A percentile compares a stretch with the other conserved stretches of the same genome.
These are phyloP conservation scores for Leccinum pachyderme DNA, from an alignment of 1,284 basidiomycete species.

Conservation along the genomic window DNA sequence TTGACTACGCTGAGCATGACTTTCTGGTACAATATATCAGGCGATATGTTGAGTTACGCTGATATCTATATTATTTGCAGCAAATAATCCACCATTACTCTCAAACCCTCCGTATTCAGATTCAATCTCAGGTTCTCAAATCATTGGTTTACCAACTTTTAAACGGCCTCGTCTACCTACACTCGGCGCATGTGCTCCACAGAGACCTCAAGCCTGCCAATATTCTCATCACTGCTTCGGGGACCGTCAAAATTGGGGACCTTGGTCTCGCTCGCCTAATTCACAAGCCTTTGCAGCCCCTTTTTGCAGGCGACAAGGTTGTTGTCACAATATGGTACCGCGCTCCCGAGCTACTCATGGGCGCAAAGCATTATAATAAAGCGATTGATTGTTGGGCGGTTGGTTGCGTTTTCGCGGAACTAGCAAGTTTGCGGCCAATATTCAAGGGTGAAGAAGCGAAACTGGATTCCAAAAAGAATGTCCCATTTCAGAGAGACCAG, in stretches of 20 bases:
- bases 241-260: constrained; percentile 97
- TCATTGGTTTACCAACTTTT: constrained; percentile 95
- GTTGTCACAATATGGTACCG: constrained; percentile 99
- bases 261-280: constrained; percentile 90
- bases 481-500: constrained; percentile 95
- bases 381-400: constrained; percentile 96
- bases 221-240: constrained; percentile 88
- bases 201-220: constrained; percentile 99
- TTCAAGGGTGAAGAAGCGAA: constrained; percentile 99
- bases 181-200: constrained; percentile 93
- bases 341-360: constrained; percentile 91
- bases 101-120: constrained; percentile 77
- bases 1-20: constrained; percentile 98
- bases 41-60: neutral
- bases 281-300: constrained; percentile 80
- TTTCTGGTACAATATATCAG: constrained; percentile 63
- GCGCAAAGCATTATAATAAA: constrained; percentile 95
- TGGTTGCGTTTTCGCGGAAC: constrained; percentile 95
- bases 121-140: constrained; percentile 82
- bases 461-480: constrained; percentile 87
- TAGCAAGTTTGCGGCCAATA: constrained; percentile 90
- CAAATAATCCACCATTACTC: constrained; percentile 99
- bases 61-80: constrained; percentile 38
- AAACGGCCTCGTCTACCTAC: constrained; percentile 93
- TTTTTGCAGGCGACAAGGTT: constrained; percentile 92